Conservation (phyloP, 2,329 filamentous ascomycete species). For the Geosmithia flava region DNA sequence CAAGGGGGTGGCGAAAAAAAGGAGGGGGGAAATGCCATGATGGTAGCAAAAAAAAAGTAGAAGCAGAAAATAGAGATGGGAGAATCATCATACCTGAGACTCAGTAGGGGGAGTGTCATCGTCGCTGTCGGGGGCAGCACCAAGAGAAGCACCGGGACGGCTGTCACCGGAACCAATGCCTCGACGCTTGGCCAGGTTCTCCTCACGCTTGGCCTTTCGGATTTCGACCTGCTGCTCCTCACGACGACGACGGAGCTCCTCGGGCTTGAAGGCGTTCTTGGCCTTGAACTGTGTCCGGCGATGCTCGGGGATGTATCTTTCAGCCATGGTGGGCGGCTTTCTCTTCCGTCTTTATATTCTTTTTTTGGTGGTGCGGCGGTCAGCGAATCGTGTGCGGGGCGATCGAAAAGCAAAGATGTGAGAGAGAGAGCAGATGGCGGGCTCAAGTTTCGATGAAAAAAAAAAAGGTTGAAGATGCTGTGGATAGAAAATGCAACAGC, state of each 20-base stretch:
- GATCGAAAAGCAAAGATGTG: slow-evolving; percentile 2
- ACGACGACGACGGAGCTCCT: slow-evolving; percentile 93
- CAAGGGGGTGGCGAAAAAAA: slow-evolving; percentile 1
- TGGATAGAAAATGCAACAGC: neutral
- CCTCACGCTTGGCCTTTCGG: slow-evolving; percentile 94
- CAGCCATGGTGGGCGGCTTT: slow-evolving; percentile 62
- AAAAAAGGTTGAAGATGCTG: neutral
- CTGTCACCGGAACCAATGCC: slow-evolving; percentile 77
- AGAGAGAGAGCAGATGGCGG: neutral
- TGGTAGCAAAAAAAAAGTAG: neutral
- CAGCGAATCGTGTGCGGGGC: slow-evolving; percentile 12
- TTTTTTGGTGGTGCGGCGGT: slow-evolving; percentile 2
- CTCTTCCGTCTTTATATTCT: slow-evolving; percentile 7
- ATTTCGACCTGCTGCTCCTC: slow-evolving; percentile 99
- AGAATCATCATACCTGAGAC: slow-evolving; percentile 63
- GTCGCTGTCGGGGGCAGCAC: slow-evolving; percentile 88
- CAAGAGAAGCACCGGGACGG: slow-evolving; percentile 69
- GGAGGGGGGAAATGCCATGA: neutral
- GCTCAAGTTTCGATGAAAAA: neutral
- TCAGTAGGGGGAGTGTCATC: slow-evolving; percentile 93
- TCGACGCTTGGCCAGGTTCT: slow-evolving; percentile 96
- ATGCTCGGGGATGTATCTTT: slow-evolving; percentile 99
- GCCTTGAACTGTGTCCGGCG: slow-evolving; percentile 99
- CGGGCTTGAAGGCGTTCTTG: slow-evolving; percentile 97
- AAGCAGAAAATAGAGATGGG: slow-evolving; percentile 1